Conservation (phyloP, 257 asterid genomes). For the Misopates orontium region DNA sequence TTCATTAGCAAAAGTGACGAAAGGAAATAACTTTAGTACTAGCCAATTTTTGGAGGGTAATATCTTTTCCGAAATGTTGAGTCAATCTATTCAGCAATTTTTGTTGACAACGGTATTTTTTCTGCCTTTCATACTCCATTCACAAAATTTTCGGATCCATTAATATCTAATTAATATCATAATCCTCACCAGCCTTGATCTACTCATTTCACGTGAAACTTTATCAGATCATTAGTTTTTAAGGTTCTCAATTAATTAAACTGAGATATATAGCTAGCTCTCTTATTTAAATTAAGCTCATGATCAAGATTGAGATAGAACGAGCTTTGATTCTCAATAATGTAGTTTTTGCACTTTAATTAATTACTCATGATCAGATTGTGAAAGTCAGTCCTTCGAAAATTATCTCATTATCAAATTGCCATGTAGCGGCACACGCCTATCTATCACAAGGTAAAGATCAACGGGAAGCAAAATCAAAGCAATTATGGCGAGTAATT, state of each 20-base stretch:
- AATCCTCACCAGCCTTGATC: constrained; percentile 7
- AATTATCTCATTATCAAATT: background rate
- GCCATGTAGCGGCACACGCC: background rate
- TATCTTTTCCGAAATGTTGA: background rate
- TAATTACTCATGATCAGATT: too few species aligned
- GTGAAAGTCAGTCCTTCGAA: background rate
- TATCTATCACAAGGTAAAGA: background rate
- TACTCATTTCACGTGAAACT: constrained; percentile 14
- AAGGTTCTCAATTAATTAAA: too few species aligned
- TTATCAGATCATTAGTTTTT: background rate
- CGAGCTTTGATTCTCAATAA: background rate
- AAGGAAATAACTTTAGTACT: background rate
- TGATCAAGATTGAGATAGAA: background rate
- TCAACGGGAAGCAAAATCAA: constrained; percentile 2
- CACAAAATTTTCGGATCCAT: background rate
- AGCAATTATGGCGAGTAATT: constrained; percentile 17
- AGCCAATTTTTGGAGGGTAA: too few species aligned
- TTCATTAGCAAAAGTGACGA: background rate
- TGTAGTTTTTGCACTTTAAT: too few species aligned
- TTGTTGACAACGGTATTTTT: constrained; percentile 23
- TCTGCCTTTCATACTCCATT: background rate
- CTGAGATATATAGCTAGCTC: too few species aligned
- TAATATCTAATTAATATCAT: background rate
- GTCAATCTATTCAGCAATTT: background rate
- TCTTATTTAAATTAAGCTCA: background rate